Base-by-base conservation (phyloP, 768 basidiomycete genomes). In the Scleroderma citrinum region DNA sequence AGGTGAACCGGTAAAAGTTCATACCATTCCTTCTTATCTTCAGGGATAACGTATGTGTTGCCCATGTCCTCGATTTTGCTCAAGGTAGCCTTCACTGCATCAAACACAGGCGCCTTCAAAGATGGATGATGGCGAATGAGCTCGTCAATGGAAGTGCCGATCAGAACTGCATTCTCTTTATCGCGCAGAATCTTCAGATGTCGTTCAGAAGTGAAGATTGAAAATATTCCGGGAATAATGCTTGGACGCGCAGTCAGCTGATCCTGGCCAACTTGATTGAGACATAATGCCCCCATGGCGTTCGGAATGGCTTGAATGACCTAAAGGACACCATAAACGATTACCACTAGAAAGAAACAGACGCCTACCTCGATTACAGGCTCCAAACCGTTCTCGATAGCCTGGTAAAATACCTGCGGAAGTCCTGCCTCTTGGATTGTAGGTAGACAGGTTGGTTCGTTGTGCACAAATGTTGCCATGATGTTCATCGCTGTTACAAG, bases 381-480 rank as follows among this genome's bases (percentile, higher is more conserved):
- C 55, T 95, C 92, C 36, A 95, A 76, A 3, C 86, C 89, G 31
- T 74, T 72, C 68, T 95, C 92, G 38, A 99, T 81, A 3, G 87
- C 80, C 49, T 78, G 77, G 68, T 93, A 98, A 59, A 99, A 92
- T 0, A 82, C 77, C 58, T 92, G 88, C 1, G 96, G 96, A 3
- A 99, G 68, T 5, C 85, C 82, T 23, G 83, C 78, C 66, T 99
- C 96, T 67, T 99, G 96, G 19, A 99, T 87, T 47, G 95, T 85
- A 2, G 82, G 73, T 49, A 99, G 71, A 14, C 92, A 96, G 0
- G 94, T 97, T 7, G 96, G 96, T 65, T 99, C 96, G 56, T 98
- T 99, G 73, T 99, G 95, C 8, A 98, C 84, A 67, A 97, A 97
- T 0, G 92, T 92, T 13, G 92, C 83, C 84, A 96, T 91, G 60